phyloP scores from a whole-genome alignment of 257 asterid genomes.

The Orobanche coerulescens region DNA sequence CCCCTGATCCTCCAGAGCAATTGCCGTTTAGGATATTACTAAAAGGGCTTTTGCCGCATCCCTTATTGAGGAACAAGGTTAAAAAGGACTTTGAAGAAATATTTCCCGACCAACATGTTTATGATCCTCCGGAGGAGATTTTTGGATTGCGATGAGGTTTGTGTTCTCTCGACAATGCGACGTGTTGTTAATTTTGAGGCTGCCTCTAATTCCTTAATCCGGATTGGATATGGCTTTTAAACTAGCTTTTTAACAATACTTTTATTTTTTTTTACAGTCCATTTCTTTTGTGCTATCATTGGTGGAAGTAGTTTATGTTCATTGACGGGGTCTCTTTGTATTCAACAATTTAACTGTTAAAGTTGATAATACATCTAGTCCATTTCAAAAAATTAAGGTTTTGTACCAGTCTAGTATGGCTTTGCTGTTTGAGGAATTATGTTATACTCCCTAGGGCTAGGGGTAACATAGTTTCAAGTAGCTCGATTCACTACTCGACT shows the following conservation, averaged over 20 bases:
- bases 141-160: constrained; percentile 76
- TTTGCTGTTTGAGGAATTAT: neutral
- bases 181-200: neutral
- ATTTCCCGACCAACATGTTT: constrained; percentile 78
- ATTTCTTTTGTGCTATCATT: neutral
- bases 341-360: neutral
- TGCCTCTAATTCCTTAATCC: neutral
- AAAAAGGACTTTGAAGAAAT: constrained; percentile 93
- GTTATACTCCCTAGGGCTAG: too few species aligned
- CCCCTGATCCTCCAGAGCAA: constrained; percentile 91
- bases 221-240: neutral
- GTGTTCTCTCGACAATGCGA: neutral
- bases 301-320: neutral
- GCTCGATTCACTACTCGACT: too few species aligned
- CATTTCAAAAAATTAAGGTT: neutral
- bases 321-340: neutral
- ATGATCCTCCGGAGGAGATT: constrained; percentile 94
- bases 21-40: constrained; percentile 78
- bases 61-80: constrained; percentile 80
- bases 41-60: constrained; percentile 95
- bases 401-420: neutral
- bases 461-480: too few species aligned
- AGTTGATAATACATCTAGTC: neutral
- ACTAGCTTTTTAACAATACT: neutral
- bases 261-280: neutral